phyloP scores from a whole-genome alignment of 306 rosid genomes.

The Corylus americana region DNA sequence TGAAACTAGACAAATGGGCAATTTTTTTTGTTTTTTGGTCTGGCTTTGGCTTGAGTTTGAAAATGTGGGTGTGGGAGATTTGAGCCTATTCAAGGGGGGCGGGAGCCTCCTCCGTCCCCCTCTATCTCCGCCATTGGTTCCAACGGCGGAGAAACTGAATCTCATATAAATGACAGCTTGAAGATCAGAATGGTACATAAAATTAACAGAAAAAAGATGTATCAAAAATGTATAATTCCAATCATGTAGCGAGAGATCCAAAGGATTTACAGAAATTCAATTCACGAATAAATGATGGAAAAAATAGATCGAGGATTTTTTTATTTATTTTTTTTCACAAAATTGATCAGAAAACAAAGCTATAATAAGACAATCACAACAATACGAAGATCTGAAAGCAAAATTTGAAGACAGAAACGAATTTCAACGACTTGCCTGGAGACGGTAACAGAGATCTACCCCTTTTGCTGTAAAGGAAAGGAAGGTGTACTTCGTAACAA shows the following conservation, averaged over 20 bases:
- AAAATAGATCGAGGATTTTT: neutral
- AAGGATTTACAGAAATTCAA: neutral
- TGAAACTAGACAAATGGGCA: too few relatives aligned
- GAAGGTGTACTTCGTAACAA: slow-evolving; percentile 23
- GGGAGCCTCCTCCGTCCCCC: too few relatives aligned
- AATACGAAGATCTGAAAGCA: neutral
- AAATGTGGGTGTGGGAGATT: too few relatives aligned
- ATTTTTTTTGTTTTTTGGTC: too few relatives aligned
- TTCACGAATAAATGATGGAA: neutral
- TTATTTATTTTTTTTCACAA: neutral
- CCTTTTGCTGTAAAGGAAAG: neutral
- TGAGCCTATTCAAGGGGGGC: too few relatives aligned
- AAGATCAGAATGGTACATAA: neutral
- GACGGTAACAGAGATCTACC: slow-evolving; percentile 13
- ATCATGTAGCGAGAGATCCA: neutral
- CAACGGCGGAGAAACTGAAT: neutral
- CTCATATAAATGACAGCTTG: neutral
- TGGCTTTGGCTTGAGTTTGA: too few relatives aligned
- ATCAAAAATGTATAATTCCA: neutral
- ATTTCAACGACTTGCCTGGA: neutral
- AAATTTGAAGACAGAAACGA: neutral
- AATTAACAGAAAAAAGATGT: neutral
- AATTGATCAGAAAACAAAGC: neutral
- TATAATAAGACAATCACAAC: neutral
- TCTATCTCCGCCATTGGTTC: neutral